These are phyloP conservation scores for Vitis hybrid DNA, from an alignment of 177 flowering plant genomes.

Conservation along the genomic window DNA sequence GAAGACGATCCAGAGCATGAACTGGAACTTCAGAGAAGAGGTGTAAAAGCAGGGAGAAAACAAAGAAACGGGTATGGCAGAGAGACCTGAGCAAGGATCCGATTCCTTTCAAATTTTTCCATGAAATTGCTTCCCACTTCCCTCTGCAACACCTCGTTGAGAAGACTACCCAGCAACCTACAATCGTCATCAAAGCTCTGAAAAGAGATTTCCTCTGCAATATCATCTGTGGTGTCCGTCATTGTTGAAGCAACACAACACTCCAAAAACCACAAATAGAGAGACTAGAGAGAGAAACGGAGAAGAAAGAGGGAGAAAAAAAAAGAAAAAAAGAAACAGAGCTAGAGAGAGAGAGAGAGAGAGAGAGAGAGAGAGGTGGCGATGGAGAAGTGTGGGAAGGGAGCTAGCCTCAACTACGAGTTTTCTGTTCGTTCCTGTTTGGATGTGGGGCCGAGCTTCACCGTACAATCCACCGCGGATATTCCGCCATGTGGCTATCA, in stretches of 20 bases:
- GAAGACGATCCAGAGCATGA: background rate
- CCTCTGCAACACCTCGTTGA: conserved; percentile 71
- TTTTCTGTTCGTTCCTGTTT: background rate
- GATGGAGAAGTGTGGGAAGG: too few species aligned
- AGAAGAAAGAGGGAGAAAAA: background rate
- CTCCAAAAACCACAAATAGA: background rate
- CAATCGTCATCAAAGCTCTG: conserved; percentile 85
- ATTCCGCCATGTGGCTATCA: background rate
- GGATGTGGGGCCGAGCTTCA: background rate
- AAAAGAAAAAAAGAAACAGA: background rate
- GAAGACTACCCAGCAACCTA: conserved; percentile 61
- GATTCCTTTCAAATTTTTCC: conserved; percentile 63
- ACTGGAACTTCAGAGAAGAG: background rate
- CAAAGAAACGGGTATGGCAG: background rate
- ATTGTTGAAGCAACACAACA: conserved; percentile 20
- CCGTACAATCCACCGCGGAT: background rate
- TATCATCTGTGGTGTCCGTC: conserved; percentile 88
- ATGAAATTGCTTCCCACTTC: conserved; percentile 58
- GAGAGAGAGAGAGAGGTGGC: background rate
- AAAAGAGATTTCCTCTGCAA: conserved; percentile 84
- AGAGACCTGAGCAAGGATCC: conserved; percentile 74
- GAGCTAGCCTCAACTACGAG: too few species aligned
- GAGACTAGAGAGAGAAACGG: background rate
- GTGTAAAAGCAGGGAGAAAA: background rate
- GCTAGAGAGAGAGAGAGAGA: background rate